These are phyloP conservation scores for Colletotrichum sp. DNA, from an alignment of 2,329 filamentous ascomycete species.

Conservation along the genomic window DNA sequence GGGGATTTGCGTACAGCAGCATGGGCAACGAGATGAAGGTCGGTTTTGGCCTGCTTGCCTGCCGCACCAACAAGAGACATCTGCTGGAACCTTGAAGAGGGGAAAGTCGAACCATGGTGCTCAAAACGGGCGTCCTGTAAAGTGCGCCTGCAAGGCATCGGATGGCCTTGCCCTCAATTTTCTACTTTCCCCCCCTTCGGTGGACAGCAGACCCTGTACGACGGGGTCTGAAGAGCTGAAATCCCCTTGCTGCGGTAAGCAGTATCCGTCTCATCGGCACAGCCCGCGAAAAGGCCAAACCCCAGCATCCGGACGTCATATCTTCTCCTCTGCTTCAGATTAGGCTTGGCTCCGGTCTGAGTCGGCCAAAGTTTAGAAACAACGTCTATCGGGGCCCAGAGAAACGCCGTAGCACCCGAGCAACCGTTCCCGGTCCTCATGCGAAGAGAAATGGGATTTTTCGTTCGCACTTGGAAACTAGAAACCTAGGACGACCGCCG, in stretches of 20 bases:
- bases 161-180: not conserved
- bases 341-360: not conserved
- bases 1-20: not conserved
- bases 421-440: not conserved
- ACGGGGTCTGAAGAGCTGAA: not conserved
- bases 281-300: not conserved
- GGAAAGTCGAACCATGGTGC: slow-evolving; percentile 7
- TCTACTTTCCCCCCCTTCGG: not conserved
- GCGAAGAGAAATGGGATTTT: not conserved
- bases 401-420: slow-evolving; percentile 10
- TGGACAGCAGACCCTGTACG: not conserved
- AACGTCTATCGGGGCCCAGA: not conserved
- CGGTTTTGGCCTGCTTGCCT: not conserved
- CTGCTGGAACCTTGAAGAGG: not conserved
- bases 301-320: slow-evolving; percentile 2
- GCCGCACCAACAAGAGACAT: not conserved
- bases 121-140: slow-evolving; percentile 4
- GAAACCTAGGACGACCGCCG: not conserved
- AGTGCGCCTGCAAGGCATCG: not conserved
- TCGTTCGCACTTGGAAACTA: not conserved
- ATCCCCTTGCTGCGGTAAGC: not conserved
- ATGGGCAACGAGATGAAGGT: not conserved
- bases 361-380: slow-evolving; percentile 9
- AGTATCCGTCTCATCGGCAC: slow-evolving; percentile 1
- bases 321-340: slow-evolving; percentile 10